phyloP scores from a whole-genome alignment of 1,284 basidiomycete species.

The Polyporus tsugae region DNA sequence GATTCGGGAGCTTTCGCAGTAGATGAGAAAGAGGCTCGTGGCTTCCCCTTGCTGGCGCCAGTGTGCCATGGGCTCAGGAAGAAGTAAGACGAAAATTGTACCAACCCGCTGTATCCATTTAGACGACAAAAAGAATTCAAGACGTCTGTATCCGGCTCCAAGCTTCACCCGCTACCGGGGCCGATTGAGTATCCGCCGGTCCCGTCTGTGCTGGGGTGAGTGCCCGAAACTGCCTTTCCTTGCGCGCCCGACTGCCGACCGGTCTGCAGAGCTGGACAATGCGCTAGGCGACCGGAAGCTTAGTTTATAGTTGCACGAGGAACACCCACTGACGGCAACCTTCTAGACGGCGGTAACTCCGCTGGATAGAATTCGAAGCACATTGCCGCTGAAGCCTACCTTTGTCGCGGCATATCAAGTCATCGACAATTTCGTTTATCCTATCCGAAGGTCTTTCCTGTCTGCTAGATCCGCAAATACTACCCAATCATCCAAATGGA shows the following conservation, averaged over 20 bases:
- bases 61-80: slow-evolving; percentile 29
- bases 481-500: background rate
- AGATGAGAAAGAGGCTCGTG: slow-evolving; percentile 6
- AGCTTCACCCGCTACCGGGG: background rate
- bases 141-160: background rate
- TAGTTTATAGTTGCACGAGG: background rate
- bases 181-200: background rate
- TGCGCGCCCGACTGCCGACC: background rate
- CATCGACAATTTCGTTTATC: background rate
- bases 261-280: background rate
- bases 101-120: slow-evolving; percentile 10
- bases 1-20: slow-evolving; percentile 62
- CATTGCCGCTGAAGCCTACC: background rate
- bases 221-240: background rate
- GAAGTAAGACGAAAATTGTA: slow-evolving; percentile 17
- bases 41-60: background rate
- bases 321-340: background rate
- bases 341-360: background rate
- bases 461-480: background rate
- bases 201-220: background rate
- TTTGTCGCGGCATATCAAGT: background rate
- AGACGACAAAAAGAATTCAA: slow-evolving; percentile 4
- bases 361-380: background rate
- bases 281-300: background rate
- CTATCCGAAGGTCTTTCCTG: background rate